phyloP scores from a whole-genome alignment of 108 stramenopile genomes.

The Nitzschia palea region DNA sequence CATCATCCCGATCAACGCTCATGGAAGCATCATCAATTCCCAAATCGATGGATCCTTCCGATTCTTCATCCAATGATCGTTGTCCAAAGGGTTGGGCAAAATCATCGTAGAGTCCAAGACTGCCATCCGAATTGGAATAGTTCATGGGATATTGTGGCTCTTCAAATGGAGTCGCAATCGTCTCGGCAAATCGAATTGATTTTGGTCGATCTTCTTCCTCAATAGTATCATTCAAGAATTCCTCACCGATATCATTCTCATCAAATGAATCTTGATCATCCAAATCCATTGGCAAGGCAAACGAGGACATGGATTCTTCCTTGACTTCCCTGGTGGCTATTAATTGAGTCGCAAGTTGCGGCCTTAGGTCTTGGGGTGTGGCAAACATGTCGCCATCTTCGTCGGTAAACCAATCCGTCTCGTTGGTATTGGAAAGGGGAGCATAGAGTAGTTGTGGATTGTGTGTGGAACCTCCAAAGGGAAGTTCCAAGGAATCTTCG shows the following conservation, averaged over 20 bases:
- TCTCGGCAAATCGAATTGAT: neutral
- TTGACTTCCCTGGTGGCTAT: neutral
- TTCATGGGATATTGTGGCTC: neutral
- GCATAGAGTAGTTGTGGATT: neutral
- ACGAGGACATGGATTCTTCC: neutral
- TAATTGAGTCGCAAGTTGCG: neutral
- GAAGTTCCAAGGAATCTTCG: neutral
- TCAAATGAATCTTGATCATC: neutral
- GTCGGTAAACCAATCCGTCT: neutral
- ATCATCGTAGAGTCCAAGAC: neutral
- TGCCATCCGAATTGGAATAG: neutral
- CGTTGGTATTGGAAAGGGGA: neutral
- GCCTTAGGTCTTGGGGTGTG: too few species aligned
- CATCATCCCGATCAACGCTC: conserved; percentile 1
- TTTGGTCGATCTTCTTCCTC: neutral
- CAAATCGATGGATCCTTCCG: conserved; percentile 3
- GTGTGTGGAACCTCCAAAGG: neutral
- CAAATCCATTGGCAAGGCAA: neutral
- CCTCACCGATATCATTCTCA: neutral
- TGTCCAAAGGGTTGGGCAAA: neutral
- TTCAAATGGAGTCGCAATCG: neutral
- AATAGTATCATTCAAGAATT: neutral
- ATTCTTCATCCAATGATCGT: conserved; percentile 15
- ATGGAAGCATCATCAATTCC: neutral
- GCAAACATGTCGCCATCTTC: conserved; percentile 9